Conservation (phyloP, 73 alveolate genomes). For the Loxodes magnus region DNA sequence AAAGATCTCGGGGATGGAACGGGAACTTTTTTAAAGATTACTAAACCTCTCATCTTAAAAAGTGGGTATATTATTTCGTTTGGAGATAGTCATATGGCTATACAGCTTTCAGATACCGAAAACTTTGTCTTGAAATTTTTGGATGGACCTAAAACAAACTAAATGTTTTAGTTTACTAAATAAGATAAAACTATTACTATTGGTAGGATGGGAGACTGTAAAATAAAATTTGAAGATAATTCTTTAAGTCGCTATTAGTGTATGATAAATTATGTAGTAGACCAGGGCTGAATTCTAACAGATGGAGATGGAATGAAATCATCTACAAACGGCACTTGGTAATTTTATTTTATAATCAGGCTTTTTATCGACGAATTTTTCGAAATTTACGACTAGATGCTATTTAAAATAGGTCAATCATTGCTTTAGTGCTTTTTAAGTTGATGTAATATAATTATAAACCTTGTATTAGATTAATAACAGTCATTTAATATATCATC, state of each 20-base stretch:
- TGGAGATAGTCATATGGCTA: conserved; percentile 51
- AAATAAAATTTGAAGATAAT: conserved; percentile 52
- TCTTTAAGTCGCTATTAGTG: conserved; percentile 57
- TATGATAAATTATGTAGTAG: conserved; percentile 1
- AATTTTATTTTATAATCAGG: too few species aligned
- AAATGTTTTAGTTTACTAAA: conserved; percentile 16
- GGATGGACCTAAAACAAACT: conserved; percentile 61
- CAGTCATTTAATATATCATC: too few species aligned
- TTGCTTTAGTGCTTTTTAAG: too few species aligned
- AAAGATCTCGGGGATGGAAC: conserved; percentile 21
- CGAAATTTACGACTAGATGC: conserved; percentile 30
- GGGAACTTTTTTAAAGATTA: conserved; percentile 42
- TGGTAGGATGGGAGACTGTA: conserved; percentile 51
- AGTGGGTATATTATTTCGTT: conserved; percentile 49
- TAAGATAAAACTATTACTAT: conserved; percentile 18
- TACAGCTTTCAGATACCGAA: conserved; percentile 12
- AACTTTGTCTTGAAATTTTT: conserved; percentile 20
- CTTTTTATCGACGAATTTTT: conserved; percentile 40
- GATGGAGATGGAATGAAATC: conserved; percentile 40
- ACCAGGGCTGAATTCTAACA: conserved; percentile 21
- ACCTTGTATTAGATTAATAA: too few species aligned
- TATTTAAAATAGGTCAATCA: conserved; percentile 45
- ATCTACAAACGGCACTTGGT: conserved; percentile 61
- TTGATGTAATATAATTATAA: too few species aligned
- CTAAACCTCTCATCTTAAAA: conserved; percentile 19